Base-by-base conservation (phyloP, 2,329 filamentous ascomycete genomes). In the Colletotrichum sp. region DNA sequence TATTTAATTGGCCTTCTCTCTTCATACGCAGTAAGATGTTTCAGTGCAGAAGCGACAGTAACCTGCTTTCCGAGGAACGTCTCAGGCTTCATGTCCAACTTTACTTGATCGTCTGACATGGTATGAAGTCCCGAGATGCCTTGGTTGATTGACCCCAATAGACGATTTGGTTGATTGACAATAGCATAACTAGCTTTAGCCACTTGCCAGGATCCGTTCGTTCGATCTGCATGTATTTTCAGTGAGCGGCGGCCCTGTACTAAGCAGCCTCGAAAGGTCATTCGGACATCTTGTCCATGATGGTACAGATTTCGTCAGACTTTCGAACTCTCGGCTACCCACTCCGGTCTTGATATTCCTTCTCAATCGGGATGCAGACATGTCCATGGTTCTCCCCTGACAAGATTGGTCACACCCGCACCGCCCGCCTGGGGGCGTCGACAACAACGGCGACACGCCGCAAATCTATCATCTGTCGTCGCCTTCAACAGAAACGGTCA, bases 181-280 rank as follows among this genome's bases (percentile, higher is more conserved):
- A 12, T 1, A 32, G 0, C 30, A 32, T 32, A 32, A 1, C 30
- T 12, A 32, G 30, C 0, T 32, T 32, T 12, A 1, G 0, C 1
- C 30, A 32, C 30, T 32, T 32, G 30, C 30, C 4, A 32, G 3
- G 4, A 12, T 32, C 30, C 3, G 30, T 32, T 32, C 30, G 30
- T 32, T 32, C 30, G 30, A 32, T 32, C 30, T 32, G 30, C 30
- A 12, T 32, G 30, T 32, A 32, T 12, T 32, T 32, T 32, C 3
- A 32, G 30, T 32, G 30, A 32, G 30, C 30, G 30, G 30, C n/a
- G 15, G 68, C 68, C 25, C 36, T 70, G 15, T 70, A 70, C 13
- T 5, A 62, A 12, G n/a, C 36, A 5, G 29, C 57, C 63, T 70
- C 6, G 12, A 55, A 70, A 36, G n/a, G 55, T 57, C 49, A 70